Percentiles rank a stretch among this genome's conserved stretches.
These are phyloP conservation scores for Orychophragmus violaceus DNA, from an alignment of 345 rosid genomes.

Conservation along the genomic window DNA sequence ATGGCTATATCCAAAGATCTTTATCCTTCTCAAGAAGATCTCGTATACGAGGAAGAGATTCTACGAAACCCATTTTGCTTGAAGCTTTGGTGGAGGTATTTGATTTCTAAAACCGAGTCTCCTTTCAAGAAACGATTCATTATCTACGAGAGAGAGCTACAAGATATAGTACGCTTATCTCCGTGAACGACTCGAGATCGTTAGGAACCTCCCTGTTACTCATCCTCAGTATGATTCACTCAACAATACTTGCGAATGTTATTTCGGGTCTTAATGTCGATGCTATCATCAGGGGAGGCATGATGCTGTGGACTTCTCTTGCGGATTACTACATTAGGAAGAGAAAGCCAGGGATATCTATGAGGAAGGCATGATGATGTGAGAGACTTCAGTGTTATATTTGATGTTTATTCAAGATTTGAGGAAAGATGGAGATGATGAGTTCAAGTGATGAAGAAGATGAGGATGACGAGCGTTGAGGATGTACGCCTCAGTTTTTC, in stretches of 20 bases:
- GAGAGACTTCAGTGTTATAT: constrained; percentile 83
- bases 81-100: constrained; percentile 91
- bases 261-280: constrained; percentile 91
- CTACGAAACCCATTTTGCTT: constrained; percentile 73
- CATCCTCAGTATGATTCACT: constrained; percentile 67
- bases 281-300: constrained; percentile 91
- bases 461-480: constrained; percentile 37
- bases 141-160: constrained; percentile 85
- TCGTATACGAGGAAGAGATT: constrained; percentile 68
- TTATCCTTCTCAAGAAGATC: constrained; percentile 68
- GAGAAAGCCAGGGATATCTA: constrained; percentile 86
- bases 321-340: constrained; percentile 92
- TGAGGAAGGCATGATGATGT: constrained; percentile 95
- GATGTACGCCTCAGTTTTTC: constrained; percentile 60
- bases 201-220: constrained; percentile 55
- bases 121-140: constrained; percentile 63
- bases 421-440: constrained; percentile 70
- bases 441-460: constrained; percentile 57
- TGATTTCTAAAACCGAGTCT: constrained; percentile 58
- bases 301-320: constrained; percentile 84
- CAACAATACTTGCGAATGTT: constrained; percentile 68
- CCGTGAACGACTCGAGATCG: constrained; percentile 64
- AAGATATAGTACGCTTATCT: constrained; percentile 85
- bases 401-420: constrained; percentile 77
- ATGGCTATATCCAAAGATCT: constrained; percentile 75